Evolutionary conservation across 2,329 filamentous ascomycete genomes (phyloP), one percentile per base, ranked within the genome.

Genomic region (Aspergillus quadrilineatus): DNA sequence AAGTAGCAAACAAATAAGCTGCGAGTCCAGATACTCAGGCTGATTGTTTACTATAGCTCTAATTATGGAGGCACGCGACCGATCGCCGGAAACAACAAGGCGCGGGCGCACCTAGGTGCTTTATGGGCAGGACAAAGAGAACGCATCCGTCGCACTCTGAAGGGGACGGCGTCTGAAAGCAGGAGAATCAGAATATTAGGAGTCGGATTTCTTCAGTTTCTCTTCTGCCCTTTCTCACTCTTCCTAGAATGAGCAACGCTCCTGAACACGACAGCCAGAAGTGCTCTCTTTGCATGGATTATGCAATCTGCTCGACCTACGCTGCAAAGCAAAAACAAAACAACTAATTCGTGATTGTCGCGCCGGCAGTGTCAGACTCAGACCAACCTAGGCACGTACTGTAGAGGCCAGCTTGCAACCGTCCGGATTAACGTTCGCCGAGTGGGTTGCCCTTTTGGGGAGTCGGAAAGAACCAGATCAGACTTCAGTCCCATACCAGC

Each of bases 401-500:
- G 22, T 22, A 37, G 34, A 17, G 36, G 43, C 47, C 44, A 53
- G 41, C 45, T 47, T 53, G 55, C 57, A 51, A n/a, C 36, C 44
- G 45, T 41, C 47, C 54, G 63, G 63, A 65, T 62, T 64, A 65
- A 65, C 63, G 58, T 65, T 63, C 58, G 53, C 63, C 63, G 61
- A 62, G 39, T 57, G 53, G 49, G 58, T 61, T 63, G 28, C 44
- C 39, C 50, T 58, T 39, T 26, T 32, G 42, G 58, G 56, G 57
- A 56, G 58, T 60, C 60, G 60, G 61, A 62, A 63, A 60, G 61
- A 62, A 60, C 59, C 53, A 60, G 15, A 49, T 12, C 56, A 51
- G 52, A 22, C 34, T 36, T 36, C 39, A 42, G n/a, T 55, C 55
- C 61, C 60, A 57, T 45, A 55, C 51, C 52, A 54, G 44, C 50